Evolutionary conservation across 805 yeast species (phyloP), one percentile per base, ranked within the genome.

Genomic region (Diddensiella caesifluorescens): DNA sequence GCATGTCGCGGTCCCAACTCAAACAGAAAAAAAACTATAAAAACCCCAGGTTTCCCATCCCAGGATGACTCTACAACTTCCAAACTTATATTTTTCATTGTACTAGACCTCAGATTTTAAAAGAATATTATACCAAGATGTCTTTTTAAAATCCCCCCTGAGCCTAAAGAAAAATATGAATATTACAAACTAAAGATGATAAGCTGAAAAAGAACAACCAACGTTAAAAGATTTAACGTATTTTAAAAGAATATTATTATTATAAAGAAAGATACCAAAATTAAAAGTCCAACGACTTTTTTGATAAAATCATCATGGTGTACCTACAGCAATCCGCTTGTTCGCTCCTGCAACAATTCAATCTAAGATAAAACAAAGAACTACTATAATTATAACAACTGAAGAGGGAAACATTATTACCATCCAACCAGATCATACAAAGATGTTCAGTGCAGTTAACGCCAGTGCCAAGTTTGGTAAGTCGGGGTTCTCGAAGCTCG

Each of bases 401-500:
- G 16, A 35, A 21, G 6, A 12, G 13, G 21, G 6, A 18, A 35
- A 5, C 15, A 32, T 32, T n/a, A 16, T 32, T 20, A 32, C 20
- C 36, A 16, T n/a, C 6, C 33, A n/a, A n/a, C n/a, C n/a, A n/a
- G 30, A 19, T 13, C 12, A 25, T 12, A 35, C 16, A 9, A 18
- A 6, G 23, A 35, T 31, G 16, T 25, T 25, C 10, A 20, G 21
- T 19, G 42, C 33, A 21, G 20, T 32, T 33, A 22, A 28, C 25
- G 16, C 34, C 30, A 13, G 22, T 16, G 16, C 13, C 35, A n/a
- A 3, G 18, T 15, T 21, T n/a, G 34, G 27, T 22, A 45, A 27
- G 30, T 31, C 34, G 18, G 29, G 27, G 25, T 45, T 45, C 47
- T 40, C 59, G 34, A 50, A 49, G 41, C 49, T 52, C 53, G 61